These are phyloP conservation scores for Microcyclosporella mali DNA, from an alignment of 2,329 filamentous ascomycete species.

Conservation along the genomic window DNA sequence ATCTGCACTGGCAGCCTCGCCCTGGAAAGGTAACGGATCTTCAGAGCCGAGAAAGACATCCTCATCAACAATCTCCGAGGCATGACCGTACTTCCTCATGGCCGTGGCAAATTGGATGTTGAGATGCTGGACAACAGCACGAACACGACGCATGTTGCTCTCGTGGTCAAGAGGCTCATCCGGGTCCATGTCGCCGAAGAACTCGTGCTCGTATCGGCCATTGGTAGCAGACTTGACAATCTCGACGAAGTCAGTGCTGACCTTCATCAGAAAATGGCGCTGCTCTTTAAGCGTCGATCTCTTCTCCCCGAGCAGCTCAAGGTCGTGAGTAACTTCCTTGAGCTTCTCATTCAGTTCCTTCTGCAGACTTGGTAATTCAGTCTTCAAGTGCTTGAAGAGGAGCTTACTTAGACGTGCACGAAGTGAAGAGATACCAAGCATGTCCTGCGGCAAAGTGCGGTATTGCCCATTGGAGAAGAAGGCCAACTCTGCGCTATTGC, in stretches of 20 bases:
- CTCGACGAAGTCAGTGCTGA: conserved; percentile 42
- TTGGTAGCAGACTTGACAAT: conserved; percentile 44
- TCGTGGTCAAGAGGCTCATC: conserved; percentile 52
- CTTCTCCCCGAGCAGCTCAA: conserved; percentile 47
- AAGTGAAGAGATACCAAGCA: conserved; percentile 46
- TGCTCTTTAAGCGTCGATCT: conserved; percentile 46
- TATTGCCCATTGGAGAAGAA: conserved; percentile 35
- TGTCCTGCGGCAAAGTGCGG: conserved; percentile 22
- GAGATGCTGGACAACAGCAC: conserved; percentile 42
- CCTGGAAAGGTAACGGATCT: conserved; percentile 7
- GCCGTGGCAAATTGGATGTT: conserved; percentile 26
- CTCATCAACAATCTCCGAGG: conserved; percentile 4
- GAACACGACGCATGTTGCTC: conserved; percentile 44
- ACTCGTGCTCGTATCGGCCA: conserved; percentile 47
- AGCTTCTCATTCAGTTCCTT: conserved; percentile 30
- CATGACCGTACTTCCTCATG: conserved; percentile 4
- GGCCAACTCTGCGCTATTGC: conserved; percentile 33
- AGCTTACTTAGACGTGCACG: conserved; percentile 47
- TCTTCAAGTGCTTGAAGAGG: conserved; percentile 35
- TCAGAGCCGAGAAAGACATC: conserved; percentile 11
- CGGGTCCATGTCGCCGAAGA: conserved; percentile 46
- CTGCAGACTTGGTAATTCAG: conserved; percentile 32
- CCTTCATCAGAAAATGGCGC: conserved; percentile 42
- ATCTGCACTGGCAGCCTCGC: conserved; percentile 5
- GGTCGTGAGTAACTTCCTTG: conserved; percentile 19